These are phyloP conservation scores for Erysimum pusillum DNA, from an alignment of 441 rosid species.

Conservation along the genomic window DNA sequence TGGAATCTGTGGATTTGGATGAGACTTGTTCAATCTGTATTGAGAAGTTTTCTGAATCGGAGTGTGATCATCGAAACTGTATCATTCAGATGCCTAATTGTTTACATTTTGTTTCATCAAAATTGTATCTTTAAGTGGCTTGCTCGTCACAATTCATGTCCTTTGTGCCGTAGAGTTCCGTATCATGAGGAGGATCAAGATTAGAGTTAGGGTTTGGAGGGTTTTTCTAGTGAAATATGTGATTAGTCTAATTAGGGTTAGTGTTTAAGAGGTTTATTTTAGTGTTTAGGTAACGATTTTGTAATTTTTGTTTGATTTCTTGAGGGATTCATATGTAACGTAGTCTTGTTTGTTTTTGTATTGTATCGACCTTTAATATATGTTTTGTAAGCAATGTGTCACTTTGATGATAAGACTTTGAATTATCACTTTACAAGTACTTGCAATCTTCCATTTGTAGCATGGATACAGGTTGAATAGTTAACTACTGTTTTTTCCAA, in stretches of 20 bases:
- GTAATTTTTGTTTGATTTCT: too few relatives aligned
- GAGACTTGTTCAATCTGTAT: not conserved
- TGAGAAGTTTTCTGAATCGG: not conserved
- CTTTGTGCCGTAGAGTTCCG: slow-evolving; percentile 15
- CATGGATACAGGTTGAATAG: too few relatives aligned
- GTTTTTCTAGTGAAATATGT: not conserved
- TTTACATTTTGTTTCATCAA: slow-evolving; percentile 32
- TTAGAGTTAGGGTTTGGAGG: too few relatives aligned
- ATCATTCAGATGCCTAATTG: slow-evolving; percentile 21
- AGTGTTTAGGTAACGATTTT: not conserved
- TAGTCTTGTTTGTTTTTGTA: too few relatives aligned
- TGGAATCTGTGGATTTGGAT: not conserved
- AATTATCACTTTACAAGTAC: too few relatives aligned
- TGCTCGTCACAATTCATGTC: slow-evolving; percentile 18
- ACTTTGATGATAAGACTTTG: too few relatives aligned
- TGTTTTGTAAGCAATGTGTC: too few relatives aligned
- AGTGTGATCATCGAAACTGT: not conserved
- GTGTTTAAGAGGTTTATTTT: not conserved
- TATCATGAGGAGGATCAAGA: not conserved
- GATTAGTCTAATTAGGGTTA: not conserved
- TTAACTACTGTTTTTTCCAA: too few relatives aligned
- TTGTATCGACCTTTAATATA: too few relatives aligned
- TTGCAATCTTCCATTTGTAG: too few relatives aligned
- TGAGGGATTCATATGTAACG: too few relatives aligned
- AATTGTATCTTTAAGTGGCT: slow-evolving; percentile 36